Evolutionary conservation across 140 eudicot genomes (phyloP).

Genomic region (Anethum foeniculum): DNA sequence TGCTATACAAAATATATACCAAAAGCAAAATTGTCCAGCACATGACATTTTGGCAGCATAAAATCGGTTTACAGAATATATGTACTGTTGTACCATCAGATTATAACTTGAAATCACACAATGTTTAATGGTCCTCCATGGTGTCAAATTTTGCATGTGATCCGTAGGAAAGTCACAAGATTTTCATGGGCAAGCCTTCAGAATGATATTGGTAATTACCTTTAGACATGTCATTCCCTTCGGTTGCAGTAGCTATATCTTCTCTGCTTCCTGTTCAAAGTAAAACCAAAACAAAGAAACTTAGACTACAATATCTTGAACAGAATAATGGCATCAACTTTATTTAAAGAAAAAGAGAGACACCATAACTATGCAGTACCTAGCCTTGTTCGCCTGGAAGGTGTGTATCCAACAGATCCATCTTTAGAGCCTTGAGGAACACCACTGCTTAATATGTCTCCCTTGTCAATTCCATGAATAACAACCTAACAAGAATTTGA

Average conservation of each 20-base stretch:
- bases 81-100: constrained; percentile 28
- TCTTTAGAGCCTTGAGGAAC: constrained; percentile 81
- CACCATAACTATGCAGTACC: constrained; percentile 30
- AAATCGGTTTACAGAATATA: neutral
- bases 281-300: neutral
- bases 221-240: constrained; percentile 36
- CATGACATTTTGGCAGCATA: neutral
- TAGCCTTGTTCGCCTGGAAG: constrained; percentile 47
- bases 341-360: neutral
- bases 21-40: neutral
- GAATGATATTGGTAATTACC: constrained; percentile 26
- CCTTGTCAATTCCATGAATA: constrained; percentile 85
- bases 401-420: constrained; percentile 46
- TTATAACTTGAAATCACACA: constrained; percentile 22
- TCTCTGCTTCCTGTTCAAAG: constrained; percentile 63
- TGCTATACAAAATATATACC: neutral
- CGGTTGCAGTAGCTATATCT: constrained; percentile 41
- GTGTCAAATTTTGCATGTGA: constrained; percentile 17
- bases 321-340: neutral
- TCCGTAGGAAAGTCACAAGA: constrained; percentile 15
- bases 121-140: constrained; percentile 18
- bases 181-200: constrained; percentile 22
- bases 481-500: constrained; percentile 35
- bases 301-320: neutral
- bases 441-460: constrained; percentile 84